Conservation (phyloP, 2,329 filamentous ascomycete species). For the Trichoderma sp. region DNA sequence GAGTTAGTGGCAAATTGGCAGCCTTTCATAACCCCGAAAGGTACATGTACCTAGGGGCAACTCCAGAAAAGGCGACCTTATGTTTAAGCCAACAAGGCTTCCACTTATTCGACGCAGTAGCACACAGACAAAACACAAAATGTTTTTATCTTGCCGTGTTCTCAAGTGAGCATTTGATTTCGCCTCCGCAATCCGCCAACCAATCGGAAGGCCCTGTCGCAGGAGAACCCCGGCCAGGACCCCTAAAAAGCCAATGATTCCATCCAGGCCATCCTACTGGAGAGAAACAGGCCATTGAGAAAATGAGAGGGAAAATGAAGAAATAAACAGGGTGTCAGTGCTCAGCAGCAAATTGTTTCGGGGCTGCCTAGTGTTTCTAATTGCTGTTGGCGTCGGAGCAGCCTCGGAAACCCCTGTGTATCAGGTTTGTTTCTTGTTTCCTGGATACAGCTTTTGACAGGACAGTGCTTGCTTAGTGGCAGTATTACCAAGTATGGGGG, state of each 20-base stretch:
- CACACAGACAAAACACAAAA: neutral
- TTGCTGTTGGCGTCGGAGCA: neutral
- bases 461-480: neutral
- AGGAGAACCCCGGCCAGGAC: neutral
- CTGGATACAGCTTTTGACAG: neutral
- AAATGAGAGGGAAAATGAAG: neutral
- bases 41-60: neutral
- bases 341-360: neutral
- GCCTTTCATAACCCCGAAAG: neutral
- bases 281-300: neutral
- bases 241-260: neutral
- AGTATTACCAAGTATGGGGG: neutral
- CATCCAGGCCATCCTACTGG: neutral
- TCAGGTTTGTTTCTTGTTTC: constrained; percentile 12
- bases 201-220: neutral
- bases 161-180: neutral
- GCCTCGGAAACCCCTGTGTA: neutral
- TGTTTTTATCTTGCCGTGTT: neutral
- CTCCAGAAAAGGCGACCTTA: neutral
- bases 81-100: neutral
- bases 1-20: neutral
- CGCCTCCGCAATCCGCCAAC: neutral
- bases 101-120: neutral
- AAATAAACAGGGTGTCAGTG: neutral
- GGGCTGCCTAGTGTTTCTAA: neutral